Evolutionary conservation across 768 basidiomycete species (phyloP), one percentile per base, ranked within the genome.

Genomic region (Tricholoma flavovirens): DNA sequence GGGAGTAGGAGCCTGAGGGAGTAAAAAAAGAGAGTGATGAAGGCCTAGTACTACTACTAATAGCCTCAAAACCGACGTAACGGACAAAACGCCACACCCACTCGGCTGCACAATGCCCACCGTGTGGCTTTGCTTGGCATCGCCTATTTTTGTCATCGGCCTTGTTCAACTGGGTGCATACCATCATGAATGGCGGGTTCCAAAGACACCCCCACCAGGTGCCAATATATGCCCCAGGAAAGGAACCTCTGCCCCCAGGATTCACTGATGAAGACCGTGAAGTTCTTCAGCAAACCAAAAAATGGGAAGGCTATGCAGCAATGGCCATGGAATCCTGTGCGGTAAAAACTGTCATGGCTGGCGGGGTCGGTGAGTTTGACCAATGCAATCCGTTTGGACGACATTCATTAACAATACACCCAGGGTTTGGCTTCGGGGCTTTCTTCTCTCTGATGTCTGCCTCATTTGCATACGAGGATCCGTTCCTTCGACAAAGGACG

Each of bases 381-480:
- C 26, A 32, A 48, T 56, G 9, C 33, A 38, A 55, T 54, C 56
- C 63, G 58, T 62, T 64, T 59, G 24, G 40, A 49, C 40, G 53
- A 33, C 30, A 26, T n/a, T 35, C 36, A 57, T 9, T 30, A 11
- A 52, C 22, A 60, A 12, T 5, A 54, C 15, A n/a, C 17, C 17
- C 51, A 97, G 95, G 96, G 48, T 85, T 98, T 62, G 95, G 82
- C 10, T 81, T 97, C 42, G 96, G 96, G 57, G 94, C 88, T 30
- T 94, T 98, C 78, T 92, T 98, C 75, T 93, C 93, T 1, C 79
- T 98, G 57, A 98, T 98, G 96, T 92, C 90, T 32, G 78, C 93
- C 17, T 92, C 93, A 26, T 95, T 98, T 68, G 87, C 88, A 32
- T 96, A 97, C 67, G 96, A 98, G 69, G 95, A 98, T 69, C 94